Evolutionary conservation across 495 filamentous ascomycete genomes (phyloP), one percentile per base, ranked within the genome.

Genomic region (Podospora fimiseda): DNA sequence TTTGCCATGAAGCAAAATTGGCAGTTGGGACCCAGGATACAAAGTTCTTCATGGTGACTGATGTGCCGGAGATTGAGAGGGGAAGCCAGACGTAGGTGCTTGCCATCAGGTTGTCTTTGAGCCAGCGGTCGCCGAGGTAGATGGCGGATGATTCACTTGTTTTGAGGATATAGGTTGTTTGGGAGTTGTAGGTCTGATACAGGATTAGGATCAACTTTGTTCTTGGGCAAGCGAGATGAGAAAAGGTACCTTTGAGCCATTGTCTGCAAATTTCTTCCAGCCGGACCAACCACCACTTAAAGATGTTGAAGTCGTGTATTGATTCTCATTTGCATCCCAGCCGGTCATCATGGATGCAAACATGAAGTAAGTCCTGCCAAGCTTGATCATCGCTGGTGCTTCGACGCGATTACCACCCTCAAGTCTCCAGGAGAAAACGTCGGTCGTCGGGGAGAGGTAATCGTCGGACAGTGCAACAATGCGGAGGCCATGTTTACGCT

Each of bases 91-190:
- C 66, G 59, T 87, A 87, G 4, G 82, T 80, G 38, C 72, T 75
- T 19, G 76, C 65, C 73, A 78, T 77, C 0, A 87, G 71, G 59
- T 86, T 83, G 15, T 56, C 52, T 15, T 70, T 73, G 2, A 78
- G 59, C 84, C 84, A 87, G 4, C 84, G 73, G 65, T 87, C 84
- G 44, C 84, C 83, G 70, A 86, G 78, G 65, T 86, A 87, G 50
- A 82, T 80, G 42, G 62, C 66, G n/a, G 51, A 64, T 48, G 65
- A 60, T 43, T 64, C 53, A 52, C 67, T 63, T 33, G 74, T 62
- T 0, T 76, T 67, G 27, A 81, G 68, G 48, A 80, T 64, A 50
- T 68, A 80, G 20, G 69, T 78, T 0, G 74, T 79, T 55, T 80
- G 77, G 2, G 71, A 76, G 22, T 65, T 67, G 52, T 80, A 82